Evolutionary conservation across 2,329 filamentous ascomycete species (phyloP), one percentile per base, ranked within the genome.

Genomic region (Colletotrichum sp.): DNA sequence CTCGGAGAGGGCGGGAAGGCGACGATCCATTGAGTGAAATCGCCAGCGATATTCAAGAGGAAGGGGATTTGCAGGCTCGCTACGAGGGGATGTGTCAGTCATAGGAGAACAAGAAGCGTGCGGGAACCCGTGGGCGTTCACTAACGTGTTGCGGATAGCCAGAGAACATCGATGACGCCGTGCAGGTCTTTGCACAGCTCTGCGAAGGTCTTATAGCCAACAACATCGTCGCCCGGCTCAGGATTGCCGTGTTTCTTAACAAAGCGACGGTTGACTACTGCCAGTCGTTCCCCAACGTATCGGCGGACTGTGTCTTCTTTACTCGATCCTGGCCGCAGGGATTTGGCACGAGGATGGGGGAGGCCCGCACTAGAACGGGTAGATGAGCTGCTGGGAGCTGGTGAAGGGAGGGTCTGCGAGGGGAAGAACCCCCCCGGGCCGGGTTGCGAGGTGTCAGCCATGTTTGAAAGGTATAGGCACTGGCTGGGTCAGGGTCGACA

Each of bases 91-190:
- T 55, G 13, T 63, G 69, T 75, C 63, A 76, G 74, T 30, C 8
- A 26, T 21, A 15, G 15, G 64, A 32, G 16, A 34, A 8, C 12
- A 18, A 7, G 36, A 52, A 24, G 32, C n/a, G 21, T 64, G 62
- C 24, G 2, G 44, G 6, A 13, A 52, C n/a, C 13, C n/a, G n/a
- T 52, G n/a, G 44, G n/a, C 44, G 4, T 21, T 52, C 18, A 21
- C 95, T 83, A 88, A 96, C 95, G 95, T 26, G 96, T 98, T 12
- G 94, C 95, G 34, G 93, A 95, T 26, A 95, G 90, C 96, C 96
- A 99, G 7, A 98, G 85, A 9, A 98, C 90, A 83, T 98, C 94
- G 18, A 98, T 86, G 15, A 98, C 83, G 8, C 89, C 89, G 72
- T 96, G 94, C 1, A 98, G 84, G 81, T 98, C 95, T 72, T 87